A percentile compares a stretch with the other conserved stretches of the same genome.
These are phyloP conservation scores for Microbotryum intermedium DNA, from an alignment of 1,284 basidiomycete genomes.

Conservation along the genomic window DNA sequence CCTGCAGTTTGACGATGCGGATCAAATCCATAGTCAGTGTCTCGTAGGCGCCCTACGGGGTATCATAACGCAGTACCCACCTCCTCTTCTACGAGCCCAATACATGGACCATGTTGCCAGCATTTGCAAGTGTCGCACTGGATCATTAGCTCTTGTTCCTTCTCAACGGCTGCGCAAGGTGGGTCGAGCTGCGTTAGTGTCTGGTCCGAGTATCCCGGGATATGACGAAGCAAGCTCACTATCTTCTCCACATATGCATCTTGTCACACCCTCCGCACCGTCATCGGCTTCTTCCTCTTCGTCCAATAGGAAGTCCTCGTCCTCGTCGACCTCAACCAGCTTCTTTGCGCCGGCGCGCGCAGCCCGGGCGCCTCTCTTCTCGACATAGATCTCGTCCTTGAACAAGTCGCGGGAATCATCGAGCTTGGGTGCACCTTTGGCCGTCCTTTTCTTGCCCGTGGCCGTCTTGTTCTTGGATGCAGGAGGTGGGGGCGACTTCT, in stretches of 20 bases:
- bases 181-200: background rate
- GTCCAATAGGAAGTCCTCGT: conserved; percentile 30
- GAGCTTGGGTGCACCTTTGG: too few relatives aligned
- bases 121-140: conserved; percentile 94
- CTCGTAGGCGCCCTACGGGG: too few relatives aligned
- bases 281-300: conserved; percentile 54
- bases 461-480: too few relatives aligned
- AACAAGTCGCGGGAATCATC: too few relatives aligned
- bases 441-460: too few relatives aligned
- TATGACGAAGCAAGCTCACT: conserved; percentile 49
- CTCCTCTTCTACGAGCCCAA: conserved; percentile 82
- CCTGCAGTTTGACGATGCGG: conserved; percentile 12
- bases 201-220: too few relatives aligned
- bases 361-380: background rate
- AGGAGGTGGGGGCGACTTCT: too few relatives aligned
- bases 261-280: conserved; percentile 69
- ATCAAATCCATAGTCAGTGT: too few relatives aligned
- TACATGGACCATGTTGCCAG: conserved; percentile 96
- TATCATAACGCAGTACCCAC: conserved; percentile 31
- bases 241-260: conserved; percentile 84
- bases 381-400: background rate
- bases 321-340: conserved; percentile 17
- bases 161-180: conserved; percentile 53
- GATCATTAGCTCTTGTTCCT: conserved; percentile 66
- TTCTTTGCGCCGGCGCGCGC: conserved; percentile 30